Conservation (phyloP, 2,329 filamentous ascomycete genomes). For the Venturia nashicola region DNA sequence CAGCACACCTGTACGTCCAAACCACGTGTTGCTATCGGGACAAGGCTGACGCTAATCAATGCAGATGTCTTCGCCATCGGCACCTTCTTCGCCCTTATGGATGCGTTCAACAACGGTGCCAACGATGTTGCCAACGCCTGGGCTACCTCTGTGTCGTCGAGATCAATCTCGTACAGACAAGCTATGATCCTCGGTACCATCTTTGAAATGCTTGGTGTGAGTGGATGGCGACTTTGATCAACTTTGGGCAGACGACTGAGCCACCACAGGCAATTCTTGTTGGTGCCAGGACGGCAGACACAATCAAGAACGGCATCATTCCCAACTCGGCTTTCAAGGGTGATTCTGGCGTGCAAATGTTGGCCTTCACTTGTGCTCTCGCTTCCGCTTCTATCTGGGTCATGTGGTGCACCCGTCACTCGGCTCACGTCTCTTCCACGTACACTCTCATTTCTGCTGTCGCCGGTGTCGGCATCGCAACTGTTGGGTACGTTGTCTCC, state of each 20-base stretch:
- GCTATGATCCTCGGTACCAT: conserved; percentile 35
- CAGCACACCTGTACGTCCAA: not conserved
- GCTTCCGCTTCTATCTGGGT: conserved; percentile 60
- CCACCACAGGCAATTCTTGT: not conserved
- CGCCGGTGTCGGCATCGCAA: conserved; percentile 33
- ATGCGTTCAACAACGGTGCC: conserved; percentile 61
- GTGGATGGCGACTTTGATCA: conserved; percentile 57
- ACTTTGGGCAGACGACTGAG: conserved; percentile 37
- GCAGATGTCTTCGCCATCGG: conserved; percentile 57
- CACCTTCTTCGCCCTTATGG: conserved; percentile 63
- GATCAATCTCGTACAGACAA: conserved; percentile 58
- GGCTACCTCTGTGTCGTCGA: conserved; percentile 71
- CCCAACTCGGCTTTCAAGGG: conserved; percentile 30
- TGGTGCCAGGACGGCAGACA: conserved; percentile 22
- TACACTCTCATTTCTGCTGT: conserved; percentile 39
- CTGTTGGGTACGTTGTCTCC: conserved; percentile 24
- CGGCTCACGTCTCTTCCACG: conserved; percentile 43
- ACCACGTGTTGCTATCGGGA: not conserved
- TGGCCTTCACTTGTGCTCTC: conserved; percentile 44
- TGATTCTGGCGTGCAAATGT: conserved; percentile 36
- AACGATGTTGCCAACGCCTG: conserved; percentile 78
- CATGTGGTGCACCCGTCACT: conserved; percentile 61
- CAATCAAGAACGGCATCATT: conserved; percentile 37
- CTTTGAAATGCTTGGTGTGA: conserved; percentile 34
- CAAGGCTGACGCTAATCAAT: not conserved